Evolutionary conservation across 495 filamentous ascomycete species (phyloP).

Genomic region (Xylaria telfairii): DNA sequence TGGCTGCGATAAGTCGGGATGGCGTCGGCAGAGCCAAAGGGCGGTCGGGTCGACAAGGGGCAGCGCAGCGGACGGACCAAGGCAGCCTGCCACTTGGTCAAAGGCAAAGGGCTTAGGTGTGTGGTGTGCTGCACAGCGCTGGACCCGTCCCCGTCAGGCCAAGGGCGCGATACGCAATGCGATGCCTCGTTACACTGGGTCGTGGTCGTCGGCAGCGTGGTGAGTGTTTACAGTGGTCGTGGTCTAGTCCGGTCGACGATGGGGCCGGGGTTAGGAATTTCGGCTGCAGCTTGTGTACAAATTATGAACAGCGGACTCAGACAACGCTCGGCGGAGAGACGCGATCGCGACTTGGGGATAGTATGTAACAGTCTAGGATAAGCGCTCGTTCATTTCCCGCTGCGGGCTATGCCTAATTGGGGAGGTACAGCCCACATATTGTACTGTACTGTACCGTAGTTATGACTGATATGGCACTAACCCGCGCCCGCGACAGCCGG

Average conservation of each 20-base stretch:
- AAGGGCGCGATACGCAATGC: slow-evolving; percentile 14
- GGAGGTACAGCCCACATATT: slow-evolving; percentile 11
- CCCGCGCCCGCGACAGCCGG: neutral
- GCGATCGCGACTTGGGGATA: slow-evolving; percentile 40
- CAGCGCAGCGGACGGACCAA: slow-evolving; percentile 32
- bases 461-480: slow-evolving; percentile 6
- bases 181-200: slow-evolving; percentile 12
- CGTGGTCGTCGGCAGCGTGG: slow-evolving; percentile 21
- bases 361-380: slow-evolving; percentile 3
- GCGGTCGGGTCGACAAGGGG: slow-evolving; percentile 30
- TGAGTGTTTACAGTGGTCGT: slow-evolving; percentile 19
- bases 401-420: neutral
- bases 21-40: slow-evolving; percentile 10
- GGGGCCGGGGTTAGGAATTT: slow-evolving; percentile 34
- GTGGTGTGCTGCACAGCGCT: slow-evolving; percentile 24
- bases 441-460: too few relatives aligned
- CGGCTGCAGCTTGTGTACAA: slow-evolving; percentile 35
- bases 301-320: slow-evolving; percentile 22
- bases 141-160: slow-evolving; percentile 13
- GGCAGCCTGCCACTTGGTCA: slow-evolving; percentile 3
- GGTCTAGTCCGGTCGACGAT: slow-evolving; percentile 34
- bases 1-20: neutral
- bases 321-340: slow-evolving; percentile 26
- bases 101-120: slow-evolving; percentile 1
- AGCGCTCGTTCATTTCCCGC: slow-evolving; percentile 14